These are phyloP conservation scores for Ulmus americana DNA, from an alignment of 331 rosid genomes.

Conservation along the genomic window DNA sequence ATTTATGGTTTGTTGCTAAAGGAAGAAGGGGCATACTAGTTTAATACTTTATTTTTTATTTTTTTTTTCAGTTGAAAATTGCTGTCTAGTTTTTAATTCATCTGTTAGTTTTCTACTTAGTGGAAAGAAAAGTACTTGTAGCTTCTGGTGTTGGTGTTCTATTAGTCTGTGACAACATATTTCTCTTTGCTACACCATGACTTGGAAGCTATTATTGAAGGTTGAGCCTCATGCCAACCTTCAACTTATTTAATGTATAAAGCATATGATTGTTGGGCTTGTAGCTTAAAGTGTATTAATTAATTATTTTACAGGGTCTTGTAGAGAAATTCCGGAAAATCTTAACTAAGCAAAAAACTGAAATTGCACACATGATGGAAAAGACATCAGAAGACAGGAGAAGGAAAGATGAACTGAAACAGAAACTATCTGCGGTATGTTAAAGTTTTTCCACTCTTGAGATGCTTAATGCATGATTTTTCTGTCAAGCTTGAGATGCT, in stretches of 20 bases:
- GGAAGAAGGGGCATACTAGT: neutral
- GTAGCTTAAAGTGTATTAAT: neutral
- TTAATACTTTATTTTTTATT: neutral
- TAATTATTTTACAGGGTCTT: constrained; percentile 39
- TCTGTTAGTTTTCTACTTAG: constrained; percentile 2
- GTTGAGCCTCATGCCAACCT: neutral
- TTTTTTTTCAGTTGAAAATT: neutral
- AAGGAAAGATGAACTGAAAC: constrained; percentile 53
- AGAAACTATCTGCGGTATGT: constrained; percentile 58
- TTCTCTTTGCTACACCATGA: neutral
- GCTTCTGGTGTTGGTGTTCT: neutral
- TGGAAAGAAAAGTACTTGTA: neutral
- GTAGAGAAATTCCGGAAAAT: constrained; percentile 43
- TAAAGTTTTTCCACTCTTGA: neutral
- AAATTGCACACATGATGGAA: constrained; percentile 56
- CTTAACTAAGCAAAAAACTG: constrained; percentile 41
- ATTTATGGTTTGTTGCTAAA: too few relatives aligned
- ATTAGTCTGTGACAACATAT: neutral
- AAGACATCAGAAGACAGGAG: constrained; percentile 60
- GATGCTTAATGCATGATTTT: neutral
- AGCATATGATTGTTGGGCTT: neutral
- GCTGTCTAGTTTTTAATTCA: neutral
- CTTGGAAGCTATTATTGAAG: neutral
- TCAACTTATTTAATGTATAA: neutral
- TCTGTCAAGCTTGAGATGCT: neutral